Evolutionary conservation across 495 filamentous ascomycete species (phyloP).

Genomic region (Neurospora discreta): DNA sequence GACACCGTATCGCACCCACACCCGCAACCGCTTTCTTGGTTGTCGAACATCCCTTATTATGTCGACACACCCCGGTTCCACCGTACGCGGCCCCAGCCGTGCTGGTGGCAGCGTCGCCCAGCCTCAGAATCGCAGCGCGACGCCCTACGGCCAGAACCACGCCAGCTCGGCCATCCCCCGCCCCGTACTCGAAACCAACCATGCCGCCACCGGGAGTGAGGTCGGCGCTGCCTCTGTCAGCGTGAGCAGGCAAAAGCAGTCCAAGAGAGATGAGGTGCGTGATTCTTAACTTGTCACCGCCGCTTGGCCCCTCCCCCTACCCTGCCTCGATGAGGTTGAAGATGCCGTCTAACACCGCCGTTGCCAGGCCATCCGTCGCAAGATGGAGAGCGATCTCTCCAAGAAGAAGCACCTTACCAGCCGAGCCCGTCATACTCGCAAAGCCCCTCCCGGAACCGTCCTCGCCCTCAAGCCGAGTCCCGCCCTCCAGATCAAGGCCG

Average conservation of each 20-base stretch:
- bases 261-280: conserved; percentile 94
- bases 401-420: conserved; percentile 80
- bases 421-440: conserved; percentile 72
- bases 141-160: conserved; percentile 61
- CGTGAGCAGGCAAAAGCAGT: conserved; percentile 86
- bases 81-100: conserved; percentile 47
- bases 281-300: not conserved
- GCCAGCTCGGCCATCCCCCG: conserved; percentile 66
- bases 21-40: not conserved
- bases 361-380: conserved; percentile 80
- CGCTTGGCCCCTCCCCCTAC: not conserved
- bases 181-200: conserved; percentile 58
- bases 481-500: conserved; percentile 95
- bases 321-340: not conserved
- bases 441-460: conserved; percentile 91
- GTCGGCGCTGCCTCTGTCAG: conserved; percentile 64
- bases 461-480: conserved; percentile 89
- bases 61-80: conserved; percentile 25
- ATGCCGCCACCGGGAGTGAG: conserved; percentile 44
- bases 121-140: conserved; percentile 39
- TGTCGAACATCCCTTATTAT: conserved; percentile 8
- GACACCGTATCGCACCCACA: not conserved
- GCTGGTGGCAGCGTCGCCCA: conserved; percentile 28
- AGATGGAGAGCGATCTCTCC: conserved; percentile 93
- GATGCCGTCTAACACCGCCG: conserved; percentile 20